Evolutionary conservation across 352 stramenopile species (phyloP), one percentile per base, ranked within the genome.

Genomic region (Pythium brachiatum): DNA sequence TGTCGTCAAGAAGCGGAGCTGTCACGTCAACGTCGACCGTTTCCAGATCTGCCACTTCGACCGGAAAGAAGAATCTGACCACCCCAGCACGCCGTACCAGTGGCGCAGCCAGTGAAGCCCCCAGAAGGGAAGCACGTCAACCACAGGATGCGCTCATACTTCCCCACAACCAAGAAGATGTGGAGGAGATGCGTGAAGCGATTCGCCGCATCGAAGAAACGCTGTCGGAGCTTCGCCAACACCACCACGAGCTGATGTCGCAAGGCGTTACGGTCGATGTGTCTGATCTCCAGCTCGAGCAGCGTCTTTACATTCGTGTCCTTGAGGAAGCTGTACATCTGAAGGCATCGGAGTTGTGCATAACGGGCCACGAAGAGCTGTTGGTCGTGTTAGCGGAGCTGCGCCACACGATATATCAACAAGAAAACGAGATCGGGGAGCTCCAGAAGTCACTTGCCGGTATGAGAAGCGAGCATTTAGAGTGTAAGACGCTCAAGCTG

Each of bases 321-420:
- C 74, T 94, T 9, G 85, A 94, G 71, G 81, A 91, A 65, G 81
- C 79, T 5, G 69, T 92, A 1, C 81, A 91, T 29, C 26, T 94
- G 2, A 90, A 89, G 57, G 85, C 85, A 9, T 74, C 66, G 1
- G 85, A 94, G 34, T 72, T 92, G 29, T 68, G 81, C 20, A 68
- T 91, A 20, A 82, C 79, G 3, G 83, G 81, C 3, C 83, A 94
- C 50, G 85, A 91, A 60, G 85, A 94, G 57, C 66, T 92, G 0
- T 70, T 94, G 2, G 57, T 92, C 13, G 83, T 94, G 11, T 69
- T 94, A 13, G 80, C 80, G 0, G 83, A 92, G 73, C 64, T 94
- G 12, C 74, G 85, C 0, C 83, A 94, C 39, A 92, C 83, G 3
- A 88, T 90, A 27, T 90, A 88, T 41, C 57, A 84, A 44, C 85